These are phyloP conservation scores for Sphagnurus paluster DNA, from an alignment of 1,284 basidiomycete species.

Conservation along the genomic window DNA sequence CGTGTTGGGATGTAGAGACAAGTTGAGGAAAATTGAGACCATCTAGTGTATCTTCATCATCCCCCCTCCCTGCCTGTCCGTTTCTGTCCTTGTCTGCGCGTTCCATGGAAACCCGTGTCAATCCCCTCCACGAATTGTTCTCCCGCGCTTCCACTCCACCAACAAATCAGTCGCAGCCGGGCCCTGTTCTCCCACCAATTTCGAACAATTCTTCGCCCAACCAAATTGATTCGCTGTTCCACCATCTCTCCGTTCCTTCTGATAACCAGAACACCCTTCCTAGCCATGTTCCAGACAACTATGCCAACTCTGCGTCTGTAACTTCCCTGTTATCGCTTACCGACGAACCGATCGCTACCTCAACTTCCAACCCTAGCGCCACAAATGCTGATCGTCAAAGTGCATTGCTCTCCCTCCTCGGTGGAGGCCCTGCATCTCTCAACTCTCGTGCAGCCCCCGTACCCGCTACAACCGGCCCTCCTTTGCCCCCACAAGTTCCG, in stretches of 20 bases:
- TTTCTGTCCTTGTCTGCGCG: constrained; percentile 12
- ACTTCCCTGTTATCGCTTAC: constrained; percentile 53
- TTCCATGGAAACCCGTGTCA: constrained; percentile 27
- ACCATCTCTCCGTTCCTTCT: constrained; percentile 42
- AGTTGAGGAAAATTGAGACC: constrained; percentile 12
- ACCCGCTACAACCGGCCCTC: constrained; percentile 22
- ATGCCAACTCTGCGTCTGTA: constrained; percentile 48
- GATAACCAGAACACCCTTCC: constrained; percentile 34
- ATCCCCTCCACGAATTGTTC: constrained; percentile 52
- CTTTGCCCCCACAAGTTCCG: constrained; percentile 56
- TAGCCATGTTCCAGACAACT: constrained; percentile 28
- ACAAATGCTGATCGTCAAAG: constrained; percentile 65
- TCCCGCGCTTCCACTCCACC: constrained; percentile 60
- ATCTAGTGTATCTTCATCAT: constrained; percentile 17
- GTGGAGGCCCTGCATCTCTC: constrained; percentile 42
- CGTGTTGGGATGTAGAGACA: constrained; percentile 30
- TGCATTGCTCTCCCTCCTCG: constrained; percentile 68
- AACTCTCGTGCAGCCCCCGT: constrained; percentile 26
- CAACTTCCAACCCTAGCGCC: constrained; percentile 40
- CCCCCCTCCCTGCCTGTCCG: constrained; percentile 7
- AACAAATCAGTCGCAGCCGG: constrained; percentile 37
- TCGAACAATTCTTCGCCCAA: constrained; percentile 39
- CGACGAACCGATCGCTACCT: constrained; percentile 46
- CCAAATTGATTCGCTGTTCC: constrained; percentile 61
- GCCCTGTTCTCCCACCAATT: constrained; percentile 27